Evolutionary conservation across 2,329 filamentous ascomycete genomes (phyloP).

Genomic region (Raffaelea ambrosiae): DNA sequence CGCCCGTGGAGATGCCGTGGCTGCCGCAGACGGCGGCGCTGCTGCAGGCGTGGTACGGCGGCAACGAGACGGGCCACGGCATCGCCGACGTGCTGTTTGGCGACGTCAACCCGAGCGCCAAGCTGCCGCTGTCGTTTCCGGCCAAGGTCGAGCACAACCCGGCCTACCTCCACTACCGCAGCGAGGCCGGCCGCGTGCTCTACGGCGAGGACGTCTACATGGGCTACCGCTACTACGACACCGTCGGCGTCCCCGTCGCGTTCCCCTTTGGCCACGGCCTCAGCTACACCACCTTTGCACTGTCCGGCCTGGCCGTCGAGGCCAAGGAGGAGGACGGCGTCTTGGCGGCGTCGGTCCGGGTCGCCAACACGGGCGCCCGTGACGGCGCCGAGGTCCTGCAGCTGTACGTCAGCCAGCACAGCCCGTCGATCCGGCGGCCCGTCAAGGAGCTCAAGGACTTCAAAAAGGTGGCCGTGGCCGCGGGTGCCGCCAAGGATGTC

Average conservation of each 20-base stretch:
- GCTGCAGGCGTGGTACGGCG: conserved; percentile 55
- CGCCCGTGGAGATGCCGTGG: conserved; percentile 47
- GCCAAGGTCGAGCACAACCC: conserved; percentile 60
- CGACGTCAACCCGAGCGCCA: conserved; percentile 53
- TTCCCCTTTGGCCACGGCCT: conserved; percentile 77
- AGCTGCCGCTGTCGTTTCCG: conserved; percentile 68
- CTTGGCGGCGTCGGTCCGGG: conserved; percentile 35
- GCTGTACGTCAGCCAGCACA: conserved; percentile 31
- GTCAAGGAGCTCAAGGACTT: conserved; percentile 51
- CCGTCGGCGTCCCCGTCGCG: conserved; percentile 51
- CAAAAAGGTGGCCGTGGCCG: conserved; percentile 28
- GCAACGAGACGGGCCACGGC: conserved; percentile 57
- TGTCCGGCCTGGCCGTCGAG: conserved; percentile 19
- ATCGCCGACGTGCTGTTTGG: conserved; percentile 56
- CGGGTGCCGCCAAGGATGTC: not conserved
- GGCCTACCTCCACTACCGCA: conserved; percentile 64
- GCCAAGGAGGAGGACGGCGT: not conserved
- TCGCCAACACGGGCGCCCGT: conserved; percentile 35
- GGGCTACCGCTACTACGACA: conserved; percentile 75
- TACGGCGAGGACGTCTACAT: conserved; percentile 78
- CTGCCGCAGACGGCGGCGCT: conserved; percentile 37
- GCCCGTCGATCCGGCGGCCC: conserved; percentile 32
- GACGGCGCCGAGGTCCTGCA: conserved; percentile 48
- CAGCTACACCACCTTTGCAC: conserved; percentile 62
- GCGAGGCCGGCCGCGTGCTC: conserved; percentile 60